Evolutionary conservation across 192 early-diverging fungal genomes (phyloP), one percentile per base, ranked within the genome.

Genomic region (Coemansia sp.): DNA sequence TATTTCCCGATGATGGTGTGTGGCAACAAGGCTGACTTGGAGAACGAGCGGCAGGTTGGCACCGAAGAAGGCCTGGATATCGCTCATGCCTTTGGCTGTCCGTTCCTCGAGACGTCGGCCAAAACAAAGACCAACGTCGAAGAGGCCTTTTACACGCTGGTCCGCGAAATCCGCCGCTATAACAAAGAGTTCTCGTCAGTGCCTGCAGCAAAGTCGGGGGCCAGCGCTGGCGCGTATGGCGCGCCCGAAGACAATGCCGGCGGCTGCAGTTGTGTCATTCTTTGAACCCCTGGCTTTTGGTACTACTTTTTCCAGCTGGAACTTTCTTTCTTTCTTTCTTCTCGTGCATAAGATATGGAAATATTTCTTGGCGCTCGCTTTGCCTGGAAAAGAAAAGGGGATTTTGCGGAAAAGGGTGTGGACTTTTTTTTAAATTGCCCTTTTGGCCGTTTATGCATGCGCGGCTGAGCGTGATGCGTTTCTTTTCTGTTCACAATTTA

Each of bases 21-120:
- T 22, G 96, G 88, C 24, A 98, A 96, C 85, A 98, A 98, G 77
- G 92, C 92, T 61, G 94, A 98, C 83, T 76, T 89, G 57, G 86
- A 86, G 29, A 69, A 69, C 27, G 93, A 97, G 58, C 84, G 94
- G 61, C 91, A 95, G 63, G 94, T 98, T 14, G 84, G 88, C 12
- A 76, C 72, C 47, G 80, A 85, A 49, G 95, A 96, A 86, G 95
- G 93, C 41, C 67, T 83, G 47, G 92, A 91, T n/a, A 78, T 93
- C 15, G 91, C 94, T 17, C 81, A 81, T 63, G 70, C 73, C 17
- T 93, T 94, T 72, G 85, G 83, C 14, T 93, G 91, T 62, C 77
- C 84, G 39, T 93, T 92, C 78, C 85, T 94, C 29, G 95, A 97
- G 75, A 92, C 95, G 15, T 90, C 88, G 45, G 96, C 96, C 56